Evolutionary conservation across 306 rosid species (phyloP).

Genomic region (Fragaria nilgerrensis): DNA sequence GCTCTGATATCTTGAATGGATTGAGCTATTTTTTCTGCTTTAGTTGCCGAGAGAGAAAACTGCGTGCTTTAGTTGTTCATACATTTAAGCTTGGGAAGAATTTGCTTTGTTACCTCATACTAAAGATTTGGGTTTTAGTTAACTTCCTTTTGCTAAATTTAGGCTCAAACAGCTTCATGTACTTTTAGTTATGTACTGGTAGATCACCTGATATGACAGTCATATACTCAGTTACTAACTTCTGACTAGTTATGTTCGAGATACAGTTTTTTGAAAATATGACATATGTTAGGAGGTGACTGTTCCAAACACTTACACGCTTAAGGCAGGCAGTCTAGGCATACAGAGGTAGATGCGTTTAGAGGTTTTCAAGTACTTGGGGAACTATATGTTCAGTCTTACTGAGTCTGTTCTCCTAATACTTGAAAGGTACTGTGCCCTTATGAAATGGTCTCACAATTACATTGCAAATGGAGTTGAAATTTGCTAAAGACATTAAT

Average conservation of each 20-base stretch:
- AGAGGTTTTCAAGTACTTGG: neutral
- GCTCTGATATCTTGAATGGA: neutral
- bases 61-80: neutral
- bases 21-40: neutral
- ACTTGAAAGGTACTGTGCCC: neutral
- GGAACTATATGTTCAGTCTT: neutral
- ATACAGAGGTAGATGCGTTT: neutral
- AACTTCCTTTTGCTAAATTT: neutral
- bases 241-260: neutral
- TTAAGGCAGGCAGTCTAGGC: neutral
- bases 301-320: neutral
- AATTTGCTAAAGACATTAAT: no score
- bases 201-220: neutral
- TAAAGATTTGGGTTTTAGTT: neutral
- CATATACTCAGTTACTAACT: neutral
- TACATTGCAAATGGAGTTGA: neutral
- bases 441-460: neutral
- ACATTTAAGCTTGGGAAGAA: neutral
- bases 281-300: neutral
- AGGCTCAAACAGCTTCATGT: neutral
- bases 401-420: neutral
- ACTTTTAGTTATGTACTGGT: neutral
- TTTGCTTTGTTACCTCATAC: neutral
- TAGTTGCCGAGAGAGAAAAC: neutral
- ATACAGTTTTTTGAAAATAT: neutral